Evolutionary conservation across 345 rosid genomes (phyloP), one percentile per base, ranked within the genome.

Genomic region (Ricinus communis): DNA sequence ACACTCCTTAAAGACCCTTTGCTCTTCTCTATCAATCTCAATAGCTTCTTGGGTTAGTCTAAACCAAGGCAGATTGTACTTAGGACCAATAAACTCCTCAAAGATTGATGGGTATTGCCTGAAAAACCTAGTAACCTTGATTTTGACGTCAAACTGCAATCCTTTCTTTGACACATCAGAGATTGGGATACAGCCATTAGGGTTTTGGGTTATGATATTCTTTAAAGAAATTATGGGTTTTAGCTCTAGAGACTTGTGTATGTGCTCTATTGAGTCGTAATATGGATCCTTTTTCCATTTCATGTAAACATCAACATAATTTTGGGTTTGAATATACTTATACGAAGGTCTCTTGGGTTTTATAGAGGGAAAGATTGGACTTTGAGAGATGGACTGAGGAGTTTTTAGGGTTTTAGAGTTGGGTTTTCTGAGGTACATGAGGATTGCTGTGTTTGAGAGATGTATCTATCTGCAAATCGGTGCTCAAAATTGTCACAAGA

Each of bases 1-100:
- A 38, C 78, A 81, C 8, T 83, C 82, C 68, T 85, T 82, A 53
- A 75, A 78, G 5, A 84, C 79, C 71, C 55, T 68, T 62, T 68
- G 81, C 81, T 93, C 96, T 70, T 84, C 81, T 40, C 66, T 72
- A 72, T 91, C 86, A 59, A 89, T 83, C 70, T 86, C 91, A 57
- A 62, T 58, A 62, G 97, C 95, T 80, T 87, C 88, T 54, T 65
- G 82, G 71, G 96, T 94, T 71, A 94, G 63, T 79, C 85, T 85
- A 80, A 91, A 94, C 97, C 98, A 90, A n/a, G 98, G 98, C 68
- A 90, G 80, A 78, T 84, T 83, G 69, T 87, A 61, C 62, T 82
- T 68, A 7, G 98, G 91, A 53, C 95, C 95, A 10, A 70, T 81
- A 66, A 90, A 94, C 82, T 90, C 95, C 69, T 94, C 87, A 62